A percentile compares a stretch with the other conserved stretches of the same genome.
Conservation (phyloP, 2,329 filamentous ascomycete species). For the Cladorrhinum sp. region DNA sequence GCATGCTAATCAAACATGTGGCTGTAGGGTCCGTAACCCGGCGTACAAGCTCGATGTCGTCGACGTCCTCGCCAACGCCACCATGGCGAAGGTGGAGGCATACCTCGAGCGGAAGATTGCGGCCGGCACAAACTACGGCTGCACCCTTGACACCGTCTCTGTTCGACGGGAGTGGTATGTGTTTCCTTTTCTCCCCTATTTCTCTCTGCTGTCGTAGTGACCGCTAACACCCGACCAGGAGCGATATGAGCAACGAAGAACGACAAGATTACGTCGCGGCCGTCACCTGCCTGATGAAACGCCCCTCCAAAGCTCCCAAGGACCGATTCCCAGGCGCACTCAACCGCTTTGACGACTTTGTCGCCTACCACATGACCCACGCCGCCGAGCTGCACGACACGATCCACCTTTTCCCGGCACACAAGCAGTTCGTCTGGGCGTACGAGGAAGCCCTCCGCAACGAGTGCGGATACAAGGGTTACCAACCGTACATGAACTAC, state of each 20-base stretch:
- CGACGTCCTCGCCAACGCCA: constrained; percentile 29
- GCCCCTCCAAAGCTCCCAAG: constrained; percentile 25
- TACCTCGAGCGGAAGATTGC: constrained; percentile 29
- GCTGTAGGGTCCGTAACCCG: constrained; percentile 24
- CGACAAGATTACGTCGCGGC: constrained; percentile 29
- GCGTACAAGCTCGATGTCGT: constrained; percentile 30
- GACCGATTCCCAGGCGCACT: constrained; percentile 28
- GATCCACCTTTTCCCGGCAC: constrained; percentile 30
- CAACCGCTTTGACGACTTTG: constrained; percentile 34
- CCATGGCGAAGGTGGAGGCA: constrained; percentile 30
- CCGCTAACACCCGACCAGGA: constrained; percentile 15
- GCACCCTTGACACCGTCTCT: constrained; percentile 30
- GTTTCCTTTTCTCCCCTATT: background rate
- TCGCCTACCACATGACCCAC: constrained; percentile 34
- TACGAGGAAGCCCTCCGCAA: constrained; percentile 35
- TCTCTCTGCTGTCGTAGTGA: background rate
- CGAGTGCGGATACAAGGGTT: constrained; percentile 36
- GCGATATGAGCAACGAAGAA: constrained; percentile 27
- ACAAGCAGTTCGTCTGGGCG: constrained; percentile 32
- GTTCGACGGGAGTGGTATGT: constrained; percentile 30
- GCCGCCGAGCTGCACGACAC: constrained; percentile 28
- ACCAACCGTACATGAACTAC: constrained; percentile 50
- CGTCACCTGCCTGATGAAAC: constrained; percentile 30
- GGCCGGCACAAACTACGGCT: constrained; percentile 29
- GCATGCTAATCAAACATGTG: background rate